A percentile compares a stretch with the other conserved stretches of the same genome.
phyloP scores from a whole-genome alignment of 805 yeast genomes.

The Candida ulmi region DNA sequence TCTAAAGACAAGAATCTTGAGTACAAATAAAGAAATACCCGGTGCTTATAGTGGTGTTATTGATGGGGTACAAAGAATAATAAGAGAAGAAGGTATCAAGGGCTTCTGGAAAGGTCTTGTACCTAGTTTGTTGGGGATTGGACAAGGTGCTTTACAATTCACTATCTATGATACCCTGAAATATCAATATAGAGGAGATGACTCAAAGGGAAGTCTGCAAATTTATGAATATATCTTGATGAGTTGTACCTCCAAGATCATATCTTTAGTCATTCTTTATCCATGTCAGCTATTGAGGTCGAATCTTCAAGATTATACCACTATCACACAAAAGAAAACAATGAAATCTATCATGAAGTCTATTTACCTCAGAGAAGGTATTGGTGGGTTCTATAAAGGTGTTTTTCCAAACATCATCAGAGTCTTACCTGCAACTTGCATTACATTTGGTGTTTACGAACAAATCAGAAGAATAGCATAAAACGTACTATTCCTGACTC shows the following conservation, averaged over 20 bases:
- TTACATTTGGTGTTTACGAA: conserved; percentile 86
- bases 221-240: conserved; percentile 57
- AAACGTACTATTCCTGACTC: too few relatives aligned
- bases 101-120: conserved; percentile 70
- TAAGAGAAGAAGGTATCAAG: conserved; percentile 47
- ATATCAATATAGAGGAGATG: conserved; percentile 24
- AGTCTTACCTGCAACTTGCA: conserved; percentile 89
- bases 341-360: conserved; percentile 28
- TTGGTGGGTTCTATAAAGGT: conserved; percentile 78
- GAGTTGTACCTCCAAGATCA: conserved; percentile 63
- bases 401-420: conserved; percentile 69
- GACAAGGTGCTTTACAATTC: conserved; percentile 87
- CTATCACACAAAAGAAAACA: conserved; percentile 21
- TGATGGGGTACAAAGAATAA: conserved; percentile 49
- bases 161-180: conserved; percentile 80
- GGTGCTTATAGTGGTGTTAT: conserved; percentile 53
- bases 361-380: conserved; percentile 47
- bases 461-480: conserved; percentile 30
- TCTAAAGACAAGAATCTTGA: conserved; percentile 70
- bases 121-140: conserved; percentile 75
- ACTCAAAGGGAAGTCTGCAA: conserved; percentile 26
- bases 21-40: conserved; percentile 29
- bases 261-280: conserved; percentile 64
- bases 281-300: conserved; percentile 82
- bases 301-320: conserved; percentile 54